Evolutionary conservation across 768 basidiomycete species (phyloP).

Genomic region (Termitomyces titanicus): DNA sequence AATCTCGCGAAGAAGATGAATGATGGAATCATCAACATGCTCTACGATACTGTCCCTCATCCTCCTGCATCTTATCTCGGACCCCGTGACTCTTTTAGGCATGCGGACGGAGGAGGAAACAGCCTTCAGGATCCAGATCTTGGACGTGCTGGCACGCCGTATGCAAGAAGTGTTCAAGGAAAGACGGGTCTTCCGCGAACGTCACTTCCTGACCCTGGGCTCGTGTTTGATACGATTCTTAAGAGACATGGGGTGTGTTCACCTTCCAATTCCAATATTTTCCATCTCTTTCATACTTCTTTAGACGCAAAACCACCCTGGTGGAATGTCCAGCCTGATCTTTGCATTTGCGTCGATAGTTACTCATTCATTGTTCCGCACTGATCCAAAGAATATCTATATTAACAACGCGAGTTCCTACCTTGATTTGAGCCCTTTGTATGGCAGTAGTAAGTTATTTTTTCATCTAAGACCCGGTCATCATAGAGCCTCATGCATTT

Average conservation of each 20-base stretch:
- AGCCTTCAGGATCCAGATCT: conserved; percentile 40
- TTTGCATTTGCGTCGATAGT: conserved; percentile 58
- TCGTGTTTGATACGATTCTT: conserved; percentile 63
- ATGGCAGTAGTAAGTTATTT: conserved; percentile 40
- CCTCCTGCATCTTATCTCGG: conserved; percentile 35
- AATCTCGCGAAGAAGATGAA: conserved; percentile 19
- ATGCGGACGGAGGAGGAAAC: conserved; percentile 50
- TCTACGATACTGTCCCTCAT: conserved; percentile 62
- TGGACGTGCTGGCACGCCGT: conserved; percentile 49
- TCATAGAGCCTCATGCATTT: no score
- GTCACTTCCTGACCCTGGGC: conserved; percentile 50
- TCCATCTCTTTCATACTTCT: neutral
- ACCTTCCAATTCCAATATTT: conserved; percentile 10
- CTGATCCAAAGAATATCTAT: conserved; percentile 35
- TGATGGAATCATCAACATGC: conserved; percentile 30
- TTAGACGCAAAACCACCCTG: conserved; percentile 34
- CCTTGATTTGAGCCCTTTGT: conserved; percentile 53
- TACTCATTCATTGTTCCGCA: conserved; percentile 51
- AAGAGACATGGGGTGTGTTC: conserved; percentile 30
- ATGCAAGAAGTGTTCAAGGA: conserved; percentile 49
- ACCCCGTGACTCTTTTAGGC: conserved; percentile 31
- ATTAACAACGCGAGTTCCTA: conserved; percentile 55
- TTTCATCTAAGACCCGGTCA: no score
- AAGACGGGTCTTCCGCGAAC: conserved; percentile 34
- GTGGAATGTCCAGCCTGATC: conserved; percentile 57